Evolutionary conservation across 768 basidiomycete species (phyloP).

Genomic region (Pulveroboletus sp.): DNA sequence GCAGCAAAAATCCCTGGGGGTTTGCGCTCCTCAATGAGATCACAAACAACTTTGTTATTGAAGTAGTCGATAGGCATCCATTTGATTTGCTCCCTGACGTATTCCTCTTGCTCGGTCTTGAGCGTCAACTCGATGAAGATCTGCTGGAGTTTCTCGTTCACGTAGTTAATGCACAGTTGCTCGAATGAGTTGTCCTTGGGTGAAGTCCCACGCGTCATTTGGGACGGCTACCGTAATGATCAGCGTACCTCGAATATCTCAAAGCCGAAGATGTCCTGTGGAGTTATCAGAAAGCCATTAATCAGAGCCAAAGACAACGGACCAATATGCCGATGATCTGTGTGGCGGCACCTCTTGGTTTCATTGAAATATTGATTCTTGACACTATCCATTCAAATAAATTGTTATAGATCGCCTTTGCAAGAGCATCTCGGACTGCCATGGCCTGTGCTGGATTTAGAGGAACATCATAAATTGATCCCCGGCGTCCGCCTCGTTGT

Average conservation of each 20-base stretch:
- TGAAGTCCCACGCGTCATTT: conserved; percentile 1
- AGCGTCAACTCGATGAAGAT: conserved; percentile 99
- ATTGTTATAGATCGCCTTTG: conserved; percentile 98
- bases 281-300: not conserved
- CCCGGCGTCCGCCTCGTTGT: conserved; percentile 83
- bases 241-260: conserved; percentile 86
- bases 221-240: not conserved
- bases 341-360: conserved; percentile 63
- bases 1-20: conserved; percentile 98
- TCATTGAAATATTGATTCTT: conserved; percentile 94
- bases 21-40: conserved; percentile 92
- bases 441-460: conserved; percentile 87
- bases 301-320: conserved; percentile 17
- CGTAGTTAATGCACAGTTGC: conserved; percentile 99
- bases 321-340: conserved; percentile 93
- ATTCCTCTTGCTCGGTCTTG: conserved; percentile 99
- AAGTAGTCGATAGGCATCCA: conserved; percentile 99
- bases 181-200: conserved; percentile 91
- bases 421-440: conserved; percentile 84
- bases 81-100: conserved; percentile 96
- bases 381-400: conserved; percentile 99
- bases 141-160: conserved; percentile 99
- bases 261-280: conserved; percentile 95
- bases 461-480: conserved; percentile 96
- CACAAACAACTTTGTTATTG: conserved; percentile 97